phyloP scores from a whole-genome alignment of 163 green algal genomes.

The Botryococcus braunii region DNA sequence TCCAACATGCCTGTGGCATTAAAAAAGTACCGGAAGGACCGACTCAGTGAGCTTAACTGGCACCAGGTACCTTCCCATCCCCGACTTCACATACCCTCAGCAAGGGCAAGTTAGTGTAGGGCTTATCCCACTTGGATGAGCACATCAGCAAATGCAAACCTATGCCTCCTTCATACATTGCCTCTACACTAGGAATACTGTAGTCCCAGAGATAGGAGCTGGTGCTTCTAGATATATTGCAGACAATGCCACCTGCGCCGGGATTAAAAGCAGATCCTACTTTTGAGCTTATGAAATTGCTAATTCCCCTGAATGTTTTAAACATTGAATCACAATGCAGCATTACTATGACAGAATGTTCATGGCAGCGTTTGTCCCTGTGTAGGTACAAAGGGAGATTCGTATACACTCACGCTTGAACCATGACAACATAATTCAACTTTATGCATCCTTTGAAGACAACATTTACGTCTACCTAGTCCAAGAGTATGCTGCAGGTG shows the following conservation, averaged over 20 bases:
- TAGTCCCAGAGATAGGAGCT: no score
- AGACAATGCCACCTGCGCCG: no score
- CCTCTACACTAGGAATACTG: no score
- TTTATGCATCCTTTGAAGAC: slow-evolving; percentile 70
- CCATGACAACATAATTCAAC: slow-evolving; percentile 64
- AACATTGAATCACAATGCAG: neutral
- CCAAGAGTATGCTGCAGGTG: slow-evolving; percentile 38
- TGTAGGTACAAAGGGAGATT: slow-evolving; percentile 72
- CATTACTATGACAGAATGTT: neutral
- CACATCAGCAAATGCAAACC: neutral
- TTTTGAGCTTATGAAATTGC: neutral
- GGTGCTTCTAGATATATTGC: neutral
- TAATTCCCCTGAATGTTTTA: neutral
- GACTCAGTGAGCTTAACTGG: slow-evolving; percentile 67
- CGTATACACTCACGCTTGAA: slow-evolving; percentile 51
- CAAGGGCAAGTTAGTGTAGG: neutral
- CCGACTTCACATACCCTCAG: neutral
- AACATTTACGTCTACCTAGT: slow-evolving; percentile 63
- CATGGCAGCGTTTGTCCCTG: neutral
- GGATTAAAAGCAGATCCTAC: no score
- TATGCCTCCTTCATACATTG: no score
- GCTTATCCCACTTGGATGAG: neutral
- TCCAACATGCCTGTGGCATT: slow-evolving; percentile 47
- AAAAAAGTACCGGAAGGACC: slow-evolving; percentile 73
- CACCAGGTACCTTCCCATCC: slow-evolving; percentile 29